Conservation (phyloP, 2,329 filamentous ascomycete species). For the Fusarium ramigenum region DNA sequence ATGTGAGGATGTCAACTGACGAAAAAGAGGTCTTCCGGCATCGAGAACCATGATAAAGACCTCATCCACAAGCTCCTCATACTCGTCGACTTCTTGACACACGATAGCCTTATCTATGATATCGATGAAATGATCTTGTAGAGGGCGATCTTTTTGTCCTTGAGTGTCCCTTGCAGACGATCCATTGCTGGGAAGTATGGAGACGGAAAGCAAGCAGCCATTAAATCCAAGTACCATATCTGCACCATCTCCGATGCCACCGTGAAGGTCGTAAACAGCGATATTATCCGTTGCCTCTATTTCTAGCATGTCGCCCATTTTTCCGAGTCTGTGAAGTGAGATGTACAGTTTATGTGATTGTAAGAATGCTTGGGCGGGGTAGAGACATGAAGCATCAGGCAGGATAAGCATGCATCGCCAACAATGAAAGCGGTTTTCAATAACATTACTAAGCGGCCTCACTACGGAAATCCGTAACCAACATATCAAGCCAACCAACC, state of each 20-base stretch:
- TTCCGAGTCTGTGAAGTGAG: rapidly evolving
- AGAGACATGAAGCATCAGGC: not conserved
- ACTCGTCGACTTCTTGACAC: not conserved
- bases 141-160: rapidly evolving
- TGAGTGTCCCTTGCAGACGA: not conserved
- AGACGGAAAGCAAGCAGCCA: not conserved
- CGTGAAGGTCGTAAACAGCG: not conserved
- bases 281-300: rapidly evolving
- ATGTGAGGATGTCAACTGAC: rapidly evolving
- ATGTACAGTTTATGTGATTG: too few relatives aligned
- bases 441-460: too few relatives aligned
- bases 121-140: not conserved
- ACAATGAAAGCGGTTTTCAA: too few relatives aligned
- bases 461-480: not conserved
- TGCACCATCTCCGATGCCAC: not conserved
- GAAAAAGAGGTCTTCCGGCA: not conserved
- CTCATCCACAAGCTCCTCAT: not conserved
- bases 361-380: not conserved
- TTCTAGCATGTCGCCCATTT: not conserved
- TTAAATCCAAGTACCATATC: not conserved
- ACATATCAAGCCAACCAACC: not conserved
- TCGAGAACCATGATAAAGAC: not conserved
- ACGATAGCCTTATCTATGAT: rapidly evolving
- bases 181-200: not conserved
- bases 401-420: too few relatives aligned